These are phyloP conservation scores for Mallotus japonicus DNA, from an alignment of 441 rosid species.

Conservation along the genomic window DNA sequence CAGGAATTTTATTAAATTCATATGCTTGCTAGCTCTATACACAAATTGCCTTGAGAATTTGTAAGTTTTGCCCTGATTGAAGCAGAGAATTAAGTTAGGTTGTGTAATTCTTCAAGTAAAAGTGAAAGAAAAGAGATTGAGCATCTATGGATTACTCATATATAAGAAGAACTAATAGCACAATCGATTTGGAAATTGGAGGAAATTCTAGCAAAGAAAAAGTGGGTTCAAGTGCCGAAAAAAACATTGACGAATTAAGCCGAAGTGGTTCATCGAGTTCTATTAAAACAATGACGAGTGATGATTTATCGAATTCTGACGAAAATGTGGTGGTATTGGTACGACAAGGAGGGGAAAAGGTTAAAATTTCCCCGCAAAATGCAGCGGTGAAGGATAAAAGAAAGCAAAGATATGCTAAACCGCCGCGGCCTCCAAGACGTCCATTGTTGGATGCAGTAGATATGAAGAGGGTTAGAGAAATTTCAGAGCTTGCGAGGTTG, in stretches of 20 bases:
- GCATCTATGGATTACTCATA: slow-evolving; percentile 17
- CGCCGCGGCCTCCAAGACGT: slow-evolving; percentile 33
- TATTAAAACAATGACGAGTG: neutral
- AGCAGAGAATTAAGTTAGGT: too few relatives aligned
- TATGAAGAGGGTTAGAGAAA: slow-evolving; percentile 29
- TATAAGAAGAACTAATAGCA: slow-evolving; percentile 15
- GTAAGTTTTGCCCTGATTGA: too few relatives aligned
- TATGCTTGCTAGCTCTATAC: too few relatives aligned
- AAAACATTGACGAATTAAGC: slow-evolving; percentile 6
- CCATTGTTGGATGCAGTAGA: slow-evolving; percentile 24
- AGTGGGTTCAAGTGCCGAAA: slow-evolving; percentile 14
- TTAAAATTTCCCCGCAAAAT: neutral
- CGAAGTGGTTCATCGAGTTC: slow-evolving; percentile 16
- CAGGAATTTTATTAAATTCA: too few relatives aligned
- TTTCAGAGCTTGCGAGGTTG: slow-evolving; percentile 27
- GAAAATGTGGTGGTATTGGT: slow-evolving; percentile 16
- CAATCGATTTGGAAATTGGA: slow-evolving; percentile 38
- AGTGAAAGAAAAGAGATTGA: neutral
- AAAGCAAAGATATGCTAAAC: slow-evolving; percentile 30
- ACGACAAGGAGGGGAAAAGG: slow-evolving; percentile 1
- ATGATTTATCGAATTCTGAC: slow-evolving; percentile 3
- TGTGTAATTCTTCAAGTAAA: neutral
- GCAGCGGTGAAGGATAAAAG: slow-evolving; percentile 11
- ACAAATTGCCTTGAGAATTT: too few relatives aligned
- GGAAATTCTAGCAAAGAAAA: slow-evolving; percentile 9